Evolutionary conservation across 352 stramenopile genomes (phyloP), one percentile per base, ranked within the genome.

Genomic region (Hyphochytrium catenoides): DNA sequence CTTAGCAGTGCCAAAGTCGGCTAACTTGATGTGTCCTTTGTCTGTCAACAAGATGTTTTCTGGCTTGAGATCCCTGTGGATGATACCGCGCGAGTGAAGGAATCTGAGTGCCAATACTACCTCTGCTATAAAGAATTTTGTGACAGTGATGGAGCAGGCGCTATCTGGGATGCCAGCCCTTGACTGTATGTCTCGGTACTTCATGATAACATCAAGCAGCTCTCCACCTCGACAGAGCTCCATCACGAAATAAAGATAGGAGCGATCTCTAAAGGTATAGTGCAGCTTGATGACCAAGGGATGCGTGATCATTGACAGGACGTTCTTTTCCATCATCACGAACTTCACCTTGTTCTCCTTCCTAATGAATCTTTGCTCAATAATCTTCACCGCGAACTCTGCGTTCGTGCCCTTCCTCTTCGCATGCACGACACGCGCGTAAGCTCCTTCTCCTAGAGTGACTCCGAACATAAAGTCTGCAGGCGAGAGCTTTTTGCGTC

Each of bases 11-110:
- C 74, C 74, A 41, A 90, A 90, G 48, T 90, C 74, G 8, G 70
- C 83, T 33, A 89, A 53, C 47, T 87, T 89, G 29, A 90, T 46
- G 39, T 90, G 72, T 26, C 74, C 74, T 28, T 64, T 48, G 22
- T 59, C 48, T 36, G 58, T 78, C 6, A 90, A 48, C 3, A 90
- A 54, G 20, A 87, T 50, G 39, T 89, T 90, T 38, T 90, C 74
- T 8, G 74, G 74, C 43, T 90, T 90, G 39, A 97, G 88, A 57
- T 97, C 88, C 26, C 88, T 52, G 46, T 97, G 88, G 30, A 97
- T 83, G 23, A 96, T 60, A 47, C 77, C 65, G 54, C 95, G 52
- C 12, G 65, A 67, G 50, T 94, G 88, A 44, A 96, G 73, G 55
- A 95, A 96, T 41, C 88, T 64, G 11, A 97, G 54, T 9, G 84